Evolutionary conservation across 495 filamentous ascomycete genomes (phyloP), one percentile per base, ranked within the genome.

Genomic region (Podospora didyma): DNA sequence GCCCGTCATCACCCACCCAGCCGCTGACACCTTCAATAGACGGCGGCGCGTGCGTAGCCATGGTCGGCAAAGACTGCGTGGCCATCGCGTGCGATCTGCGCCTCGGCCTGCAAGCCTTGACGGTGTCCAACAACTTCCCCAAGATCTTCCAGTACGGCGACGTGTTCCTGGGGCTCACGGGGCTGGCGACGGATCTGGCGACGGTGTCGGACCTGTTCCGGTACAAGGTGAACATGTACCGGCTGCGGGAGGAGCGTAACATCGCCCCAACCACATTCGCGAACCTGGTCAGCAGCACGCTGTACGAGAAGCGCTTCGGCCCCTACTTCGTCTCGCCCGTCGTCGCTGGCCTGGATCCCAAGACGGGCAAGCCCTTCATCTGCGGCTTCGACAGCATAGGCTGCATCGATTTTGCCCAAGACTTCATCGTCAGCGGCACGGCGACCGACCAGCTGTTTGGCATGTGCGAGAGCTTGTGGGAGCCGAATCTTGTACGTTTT

Each of bases 171-270:
- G 94, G 94, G 45, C 83, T 98, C 44, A 97, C 95, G 3, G 94
- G 94, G 26, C 88, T 98, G 21, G 94, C 95, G 22, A 97, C 94
- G 55, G 94, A 98, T 74, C 90, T 98, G 41, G 83, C 84, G 34
- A 97, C 95, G 58, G 94, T 98, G 60, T 88, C 87, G 57, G 94
- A 98, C 75, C 89, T 97, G 61, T 94, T 98, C 82, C 91, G 94
- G 66, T 97, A 94, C 82, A 98, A 98, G 80, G 91, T 96, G 65
- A 98, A 98, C 82, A 92, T 98, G 90, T 98, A 98, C 84, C 90
- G 94, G 39, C 85, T 98, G 63, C 90, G 94, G 65, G 94, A 98
- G 78, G 94, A 97, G 79, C 92, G 94, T 62, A 80, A 89, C 75
- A 97, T 97, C 78, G 86, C 89, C 41, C 94, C 94, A 19, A 80